Conservation (phyloP, 2,329 filamentous ascomycete genomes). For the Calonectria crousiana region DNA sequence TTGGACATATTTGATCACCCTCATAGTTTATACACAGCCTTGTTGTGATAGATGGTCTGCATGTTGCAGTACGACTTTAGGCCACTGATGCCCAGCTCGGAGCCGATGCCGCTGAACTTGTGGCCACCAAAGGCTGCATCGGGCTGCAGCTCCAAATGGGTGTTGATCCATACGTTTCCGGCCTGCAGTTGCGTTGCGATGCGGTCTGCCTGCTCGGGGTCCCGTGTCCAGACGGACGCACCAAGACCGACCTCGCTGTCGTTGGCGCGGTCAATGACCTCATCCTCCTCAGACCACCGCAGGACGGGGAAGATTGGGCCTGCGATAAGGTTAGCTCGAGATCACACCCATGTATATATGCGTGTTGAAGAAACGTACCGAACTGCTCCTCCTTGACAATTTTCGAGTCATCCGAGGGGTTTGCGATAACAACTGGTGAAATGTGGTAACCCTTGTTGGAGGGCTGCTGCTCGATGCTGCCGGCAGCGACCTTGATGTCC, state of each 20-base stretch:
- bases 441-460: conserved; percentile 34
- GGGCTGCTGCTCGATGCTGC: not conserved
- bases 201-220: conserved; percentile 60
- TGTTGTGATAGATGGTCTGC: conserved; percentile 16
- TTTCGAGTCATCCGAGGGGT: conserved; percentile 56
- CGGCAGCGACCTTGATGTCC: not conserved
- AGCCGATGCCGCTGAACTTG: conserved; percentile 32
- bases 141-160: conserved; percentile 6
- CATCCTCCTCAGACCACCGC: conserved; percentile 69
- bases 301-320: conserved; percentile 68
- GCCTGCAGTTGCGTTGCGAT: conserved; percentile 66
- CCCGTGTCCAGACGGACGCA: conserved; percentile 66
- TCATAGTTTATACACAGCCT: not conserved
- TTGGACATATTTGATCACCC: not conserved
- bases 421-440: conserved; percentile 35
- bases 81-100: conserved; percentile 26
- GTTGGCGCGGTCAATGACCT: conserved; percentile 67
- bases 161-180: conserved; percentile 70
- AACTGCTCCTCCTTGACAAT: conserved; percentile 65
- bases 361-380: conserved; percentile 44
- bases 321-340: not conserved
- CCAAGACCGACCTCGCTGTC: conserved; percentile 63
- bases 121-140: conserved; percentile 31
- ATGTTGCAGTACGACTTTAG: conserved; percentile 26
- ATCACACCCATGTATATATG: too few relatives aligned